These are phyloP conservation scores for Alloascoidea hylecoeti DNA, from an alignment of 805 yeast species.

Conservation along the genomic window DNA sequence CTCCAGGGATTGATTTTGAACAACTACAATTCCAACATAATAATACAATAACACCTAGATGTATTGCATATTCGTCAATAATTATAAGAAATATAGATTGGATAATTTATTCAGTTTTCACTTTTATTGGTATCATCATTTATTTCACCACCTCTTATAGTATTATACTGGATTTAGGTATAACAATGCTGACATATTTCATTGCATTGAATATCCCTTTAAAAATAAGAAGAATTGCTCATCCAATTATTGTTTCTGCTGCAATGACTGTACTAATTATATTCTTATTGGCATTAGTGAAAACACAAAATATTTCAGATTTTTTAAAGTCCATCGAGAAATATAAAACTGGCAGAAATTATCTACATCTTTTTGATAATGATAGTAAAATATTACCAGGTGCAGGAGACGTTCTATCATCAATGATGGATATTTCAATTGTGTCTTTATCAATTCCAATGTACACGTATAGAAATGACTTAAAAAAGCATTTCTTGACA, in stretches of 20 bases:
- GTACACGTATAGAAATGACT: constrained; percentile 58
- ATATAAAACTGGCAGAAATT: constrained; percentile 60
- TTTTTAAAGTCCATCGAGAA: constrained; percentile 35
- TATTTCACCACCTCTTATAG: constrained; percentile 43
- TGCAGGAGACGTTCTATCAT: constrained; percentile 61
- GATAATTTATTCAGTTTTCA: constrained; percentile 29
- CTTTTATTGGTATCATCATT: constrained; percentile 42
- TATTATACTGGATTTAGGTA: constrained; percentile 46
- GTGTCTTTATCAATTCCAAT: constrained; percentile 66
- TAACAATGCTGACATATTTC: constrained; percentile 44
- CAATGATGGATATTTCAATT: constrained; percentile 66
- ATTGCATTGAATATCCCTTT: constrained; percentile 31
- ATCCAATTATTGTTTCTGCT: constrained; percentile 61
- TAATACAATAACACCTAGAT: too few relatives aligned
- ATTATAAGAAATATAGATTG: constrained; percentile 47
- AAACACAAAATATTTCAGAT: constrained; percentile 20
- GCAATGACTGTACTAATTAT: constrained; percentile 48
- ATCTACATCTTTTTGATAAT: constrained; percentile 38
- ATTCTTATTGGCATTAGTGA: constrained; percentile 44
- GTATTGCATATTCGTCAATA: too few relatives aligned
- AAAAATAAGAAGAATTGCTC: constrained; percentile 35
- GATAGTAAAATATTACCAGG: constrained; percentile 44
- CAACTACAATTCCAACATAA: too few relatives aligned
- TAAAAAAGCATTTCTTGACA: constrained; percentile 40
- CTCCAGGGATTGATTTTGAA: too few relatives aligned